Evolutionary conservation across 371 early-diverging fungal genomes (phyloP), one percentile per base, ranked within the genome.

Genomic region (Lichtheimia ramosa): DNA sequence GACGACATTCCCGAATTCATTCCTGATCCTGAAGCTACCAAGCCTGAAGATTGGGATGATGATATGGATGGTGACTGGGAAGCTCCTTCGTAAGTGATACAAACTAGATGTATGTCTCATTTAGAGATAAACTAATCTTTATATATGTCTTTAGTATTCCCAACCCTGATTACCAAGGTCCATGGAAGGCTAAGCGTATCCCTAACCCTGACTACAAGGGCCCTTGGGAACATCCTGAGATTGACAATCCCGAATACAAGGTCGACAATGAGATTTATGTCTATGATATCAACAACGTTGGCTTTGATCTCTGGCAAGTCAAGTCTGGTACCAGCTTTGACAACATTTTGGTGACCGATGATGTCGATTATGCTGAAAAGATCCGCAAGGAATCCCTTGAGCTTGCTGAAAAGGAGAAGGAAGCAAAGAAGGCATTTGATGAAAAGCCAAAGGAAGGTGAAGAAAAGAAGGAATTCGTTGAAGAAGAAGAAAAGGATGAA

Each of bases 221-320:
- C 25, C 79, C 79, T 53, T 98, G 99, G 99, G 81, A 79, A n/a
- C 90, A 95, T 18, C 87, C 88, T 34, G 82, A 87, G 68, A 95
- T 98, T 63, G 79, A 86, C 71, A 98, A 97, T 84, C 96, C 96
- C 7, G 87, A 87, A 40, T 98, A 88, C 79, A 91, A 88, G 82
- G 92, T 92, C 62, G 96, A 96, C 64, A 68, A 79, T 42, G 89
- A 90, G 21, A 80, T 92, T 70, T 87, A 91, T 68, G 88, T 91
- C 50, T 88, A 85, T 68, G 85, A 87, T 59, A 92, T 95, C 52
- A 84, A 79, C 52, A 92, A 90, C 61, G 71, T 96, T 60, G 99
- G 97, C 54, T 85, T 97, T 62, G 99, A 98, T 77, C 74, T 97
- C 64, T 98, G 97, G 99, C 95, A 95, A 71, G 95, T 98, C 84